Evolutionary conservation across 2,329 filamentous ascomycete genomes (phyloP), one percentile per base, ranked within the genome.

Genomic region (Aquanectria penicillioides): DNA sequence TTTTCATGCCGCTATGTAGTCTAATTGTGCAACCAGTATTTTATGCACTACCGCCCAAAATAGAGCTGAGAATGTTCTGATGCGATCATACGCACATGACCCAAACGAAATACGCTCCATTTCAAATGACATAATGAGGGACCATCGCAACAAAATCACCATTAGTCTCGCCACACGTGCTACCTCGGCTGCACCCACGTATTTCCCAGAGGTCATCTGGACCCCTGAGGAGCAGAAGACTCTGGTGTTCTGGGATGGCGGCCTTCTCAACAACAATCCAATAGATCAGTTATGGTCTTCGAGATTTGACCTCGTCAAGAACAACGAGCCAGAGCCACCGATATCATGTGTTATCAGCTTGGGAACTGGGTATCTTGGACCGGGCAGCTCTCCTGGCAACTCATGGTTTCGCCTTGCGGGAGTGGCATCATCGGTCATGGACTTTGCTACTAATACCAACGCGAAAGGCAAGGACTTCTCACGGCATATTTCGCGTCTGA

Each of bases 221-320:
- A 61, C 51, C 0, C 51, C 62, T 4, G 47, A 43, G 0, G 26
- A 41, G 5, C n/a, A n/a, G n/a, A 26, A 50, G 8, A 23, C 15
- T 3, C 11, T 67, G 2, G 40, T 44, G 0, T 66, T 66, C 5
- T 65, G 61, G 64, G 64, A 66, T 1, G 64, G 64, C 0, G 64
- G 64, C 0, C 64, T 66, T 2, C 49, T 66, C 0, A 66, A 67
- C 20, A 66, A 67, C 8, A 66, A 67, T 23, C 64, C 64, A 0
- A 66, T 66, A 2, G 64, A 65, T 4, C 64, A 66, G 4, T 28
- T 66, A 1, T 66, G 64, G 64, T 67, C 65, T 46, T 41, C 61
- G 3, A 40, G 64, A 17, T 66, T 61, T 11, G 64, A 66, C 37
- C 61, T 66, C 0, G 52, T 64, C n/a, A 58, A n/a, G n/a, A n/a